Conservation (phyloP, 768 basidiomycete genomes). For the Tricholomella constricta region DNA sequence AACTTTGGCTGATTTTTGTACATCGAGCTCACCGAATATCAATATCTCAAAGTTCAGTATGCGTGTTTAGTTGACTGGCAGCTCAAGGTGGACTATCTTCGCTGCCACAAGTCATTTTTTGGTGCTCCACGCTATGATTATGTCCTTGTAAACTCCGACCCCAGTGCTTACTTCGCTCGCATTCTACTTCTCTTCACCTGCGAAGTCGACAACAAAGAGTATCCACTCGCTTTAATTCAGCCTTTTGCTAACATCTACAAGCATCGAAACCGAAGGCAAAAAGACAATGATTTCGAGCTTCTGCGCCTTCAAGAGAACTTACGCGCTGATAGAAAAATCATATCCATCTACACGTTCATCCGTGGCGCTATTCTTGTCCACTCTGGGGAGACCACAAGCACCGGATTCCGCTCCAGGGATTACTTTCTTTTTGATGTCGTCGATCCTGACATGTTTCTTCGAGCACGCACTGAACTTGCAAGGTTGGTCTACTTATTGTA, state of each 20-base stretch:
- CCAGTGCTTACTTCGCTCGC: neutral
- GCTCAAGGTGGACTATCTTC: conserved; percentile 26
- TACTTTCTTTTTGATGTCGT: conserved; percentile 12
- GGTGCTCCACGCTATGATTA: conserved; percentile 24
- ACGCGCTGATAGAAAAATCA: neutral
- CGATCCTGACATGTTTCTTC: conserved; percentile 12
- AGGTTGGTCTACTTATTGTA: neutral
- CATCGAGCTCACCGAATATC: conserved; percentile 24
- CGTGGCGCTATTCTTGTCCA: conserved; percentile 9
- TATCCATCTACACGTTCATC: conserved; percentile 4
- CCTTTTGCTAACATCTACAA: conserved; percentile 3
- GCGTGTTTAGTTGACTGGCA: conserved; percentile 29
- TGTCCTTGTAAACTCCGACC: conserved; percentile 10
- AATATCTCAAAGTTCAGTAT: conserved; percentile 28
- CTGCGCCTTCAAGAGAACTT: neutral
- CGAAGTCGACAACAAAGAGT: neutral
- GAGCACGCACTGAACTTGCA: conserved; percentile 1
- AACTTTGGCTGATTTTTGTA: neutral
- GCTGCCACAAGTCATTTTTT: conserved; percentile 32
- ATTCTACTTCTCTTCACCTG: conserved; percentile 11
- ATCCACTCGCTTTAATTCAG: conserved; percentile 13
- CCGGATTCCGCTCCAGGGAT: neutral
- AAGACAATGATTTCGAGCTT: conserved; percentile 10
- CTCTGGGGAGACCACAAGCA: neutral
- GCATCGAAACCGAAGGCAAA: neutral